A percentile compares a stretch with the other conserved stretches of the same genome.
Conservation (phyloP, 495 filamentous ascomycete genomes). For the Talaromyces adpressus region DNA sequence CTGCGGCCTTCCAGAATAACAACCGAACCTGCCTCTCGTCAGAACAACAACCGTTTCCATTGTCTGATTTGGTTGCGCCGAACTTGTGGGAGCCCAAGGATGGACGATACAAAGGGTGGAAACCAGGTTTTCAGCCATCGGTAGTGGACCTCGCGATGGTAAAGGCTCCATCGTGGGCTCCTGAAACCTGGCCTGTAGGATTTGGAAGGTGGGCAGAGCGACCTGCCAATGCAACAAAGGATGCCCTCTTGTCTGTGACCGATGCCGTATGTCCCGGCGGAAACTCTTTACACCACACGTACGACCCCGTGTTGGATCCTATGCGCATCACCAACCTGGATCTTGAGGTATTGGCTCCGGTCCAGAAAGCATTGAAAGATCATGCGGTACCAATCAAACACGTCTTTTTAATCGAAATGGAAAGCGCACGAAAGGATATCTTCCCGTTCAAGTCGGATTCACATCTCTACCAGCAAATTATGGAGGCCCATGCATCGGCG, state of each 20-base stretch:
- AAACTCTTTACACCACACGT: constrained; percentile 11
- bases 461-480: constrained; percentile 23
- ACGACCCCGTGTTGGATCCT: constrained; percentile 28
- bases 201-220: constrained; percentile 16
- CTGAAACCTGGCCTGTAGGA: constrained; percentile 13
- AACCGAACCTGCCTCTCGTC: not conserved
- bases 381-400: constrained; percentile 22
- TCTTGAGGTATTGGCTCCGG: constrained; percentile 20
- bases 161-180: constrained; percentile 14
- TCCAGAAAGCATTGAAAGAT: constrained; percentile 19
- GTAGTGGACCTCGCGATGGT: not conserved
- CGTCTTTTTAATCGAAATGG: constrained; percentile 32
- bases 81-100: constrained; percentile 17
- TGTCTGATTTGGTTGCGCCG: constrained; percentile 11
- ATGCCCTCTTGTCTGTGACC: not conserved
- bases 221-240: not conserved
- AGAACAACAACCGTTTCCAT: constrained; percentile 13
- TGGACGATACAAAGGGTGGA: constrained; percentile 20
- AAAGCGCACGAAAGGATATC: constrained; percentile 35
- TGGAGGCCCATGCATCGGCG: constrained; percentile 16
- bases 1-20: constrained; percentile 9
- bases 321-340: constrained; percentile 33
- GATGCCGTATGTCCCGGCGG: not conserved
- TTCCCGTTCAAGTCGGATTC: constrained; percentile 31
- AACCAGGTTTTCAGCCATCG: constrained; percentile 3